Conservation (phyloP, 2,329 filamentous ascomycete species). For the Claviceps quebecensis region DNA sequence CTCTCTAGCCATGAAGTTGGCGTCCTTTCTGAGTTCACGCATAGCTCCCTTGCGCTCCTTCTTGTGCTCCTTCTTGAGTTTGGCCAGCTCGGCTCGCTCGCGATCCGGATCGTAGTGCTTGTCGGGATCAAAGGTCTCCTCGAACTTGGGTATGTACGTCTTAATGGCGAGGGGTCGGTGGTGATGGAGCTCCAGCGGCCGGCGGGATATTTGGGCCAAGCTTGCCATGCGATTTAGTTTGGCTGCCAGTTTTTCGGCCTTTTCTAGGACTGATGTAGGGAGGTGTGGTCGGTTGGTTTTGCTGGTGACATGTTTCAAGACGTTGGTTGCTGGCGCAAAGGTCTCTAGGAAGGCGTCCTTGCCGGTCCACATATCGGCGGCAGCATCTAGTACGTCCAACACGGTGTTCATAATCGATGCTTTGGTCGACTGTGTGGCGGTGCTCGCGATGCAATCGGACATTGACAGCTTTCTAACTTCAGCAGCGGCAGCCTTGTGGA, state of each 20-base stretch:
- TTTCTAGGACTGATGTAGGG: slow-evolving; percentile 27
- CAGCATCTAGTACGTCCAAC: slow-evolving; percentile 49
- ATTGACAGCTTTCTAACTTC: slow-evolving; percentile 41
- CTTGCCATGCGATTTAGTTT: slow-evolving; percentile 42
- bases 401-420: slow-evolving; percentile 48
- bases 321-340: slow-evolving; percentile 48
- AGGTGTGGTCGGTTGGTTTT: slow-evolving; percentile 37
- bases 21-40: slow-evolving; percentile 88
- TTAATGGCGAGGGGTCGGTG: slow-evolving; percentile 83
- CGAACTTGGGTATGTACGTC: slow-evolving; percentile 81
- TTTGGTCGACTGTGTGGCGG: slow-evolving; percentile 30
- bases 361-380: slow-evolving; percentile 58
- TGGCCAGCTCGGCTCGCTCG: slow-evolving; percentile 72
- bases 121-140: slow-evolving; percentile 84
- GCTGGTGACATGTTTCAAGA: slow-evolving; percentile 47
- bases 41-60: slow-evolving; percentile 89
- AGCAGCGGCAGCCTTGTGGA: slow-evolving; percentile 28
- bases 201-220: slow-evolving; percentile 51
- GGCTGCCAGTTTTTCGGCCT: slow-evolving; percentile 25
- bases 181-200: slow-evolving; percentile 75
- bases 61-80: slow-evolving; percentile 84
- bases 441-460: slow-evolving; percentile 36
- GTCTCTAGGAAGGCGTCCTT: slow-evolving; percentile 68
- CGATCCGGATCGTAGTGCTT: slow-evolving; percentile 96
- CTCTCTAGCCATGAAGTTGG: slow-evolving; percentile 84